A percentile compares a stretch with the other conserved stretches of the same genome.
Evolutionary conservation across 2,329 filamentous ascomycete species (phyloP).

Genomic region (Aspergillus glaucus): DNA sequence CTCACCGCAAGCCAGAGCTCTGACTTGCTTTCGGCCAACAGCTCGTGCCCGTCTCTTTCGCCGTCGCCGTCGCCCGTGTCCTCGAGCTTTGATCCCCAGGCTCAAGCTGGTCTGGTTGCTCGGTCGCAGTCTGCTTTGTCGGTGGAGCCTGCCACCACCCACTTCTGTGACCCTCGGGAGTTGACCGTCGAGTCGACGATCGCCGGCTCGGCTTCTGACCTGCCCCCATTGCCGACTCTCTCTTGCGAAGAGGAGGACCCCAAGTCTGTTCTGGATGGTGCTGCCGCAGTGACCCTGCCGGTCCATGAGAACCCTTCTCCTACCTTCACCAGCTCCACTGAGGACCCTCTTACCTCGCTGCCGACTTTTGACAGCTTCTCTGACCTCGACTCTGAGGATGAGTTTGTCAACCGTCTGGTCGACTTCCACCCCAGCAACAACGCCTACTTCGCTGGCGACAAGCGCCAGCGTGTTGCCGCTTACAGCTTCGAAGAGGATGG

Average conservation of each 20-base stretch:
- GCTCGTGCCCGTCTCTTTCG: conserved; percentile 72
- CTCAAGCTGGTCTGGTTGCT: background rate
- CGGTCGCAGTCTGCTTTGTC: conserved; percentile 62
- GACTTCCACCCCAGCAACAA: conserved; percentile 59
- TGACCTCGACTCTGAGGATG: conserved; percentile 85
- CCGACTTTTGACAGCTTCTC: conserved; percentile 79
- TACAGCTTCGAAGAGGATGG: conserved; percentile 69
- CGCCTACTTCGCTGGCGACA: conserved; percentile 55
- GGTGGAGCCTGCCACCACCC: conserved; percentile 63
- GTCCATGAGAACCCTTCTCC: conserved; percentile 32
- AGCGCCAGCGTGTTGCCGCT: conserved; percentile 67
- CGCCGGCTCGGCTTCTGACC: conserved; percentile 48
- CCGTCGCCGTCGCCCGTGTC: conserved; percentile 79
- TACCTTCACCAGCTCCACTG: conserved; percentile 36
- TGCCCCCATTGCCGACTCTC: conserved; percentile 53
- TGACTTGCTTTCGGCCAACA: conserved; percentile 65
- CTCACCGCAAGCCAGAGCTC: conserved; percentile 56
- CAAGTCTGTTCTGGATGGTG: conserved; percentile 27
- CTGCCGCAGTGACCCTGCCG: conserved; percentile 31
- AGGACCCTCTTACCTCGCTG: conserved; percentile 53
- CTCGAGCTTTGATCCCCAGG: conserved; percentile 57
- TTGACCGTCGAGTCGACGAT: conserved; percentile 62
- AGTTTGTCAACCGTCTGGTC: conserved; percentile 69
- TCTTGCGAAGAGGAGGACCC: conserved; percentile 40
- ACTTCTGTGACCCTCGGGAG: conserved; percentile 88